Base-by-base conservation (phyloP, 139 green algal species). In the Raphidocelis subcapitata region DNA sequence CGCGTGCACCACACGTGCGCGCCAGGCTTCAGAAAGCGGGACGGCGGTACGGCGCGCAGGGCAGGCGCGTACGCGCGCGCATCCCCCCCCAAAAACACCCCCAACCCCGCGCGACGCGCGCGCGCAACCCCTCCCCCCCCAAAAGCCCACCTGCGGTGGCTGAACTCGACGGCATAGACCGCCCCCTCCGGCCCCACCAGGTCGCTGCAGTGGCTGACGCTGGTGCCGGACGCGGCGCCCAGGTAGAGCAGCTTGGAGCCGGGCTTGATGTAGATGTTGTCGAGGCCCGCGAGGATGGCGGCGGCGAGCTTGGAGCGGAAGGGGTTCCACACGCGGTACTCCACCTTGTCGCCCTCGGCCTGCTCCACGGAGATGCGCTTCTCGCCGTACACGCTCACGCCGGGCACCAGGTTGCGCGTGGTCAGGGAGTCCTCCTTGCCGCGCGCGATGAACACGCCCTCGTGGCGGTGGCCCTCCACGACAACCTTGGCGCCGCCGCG, bases 311-410 rank as follows among this genome's bases (percentile, higher is more conserved):
- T 99, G 52, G 91, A 97, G 37, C 96, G 84, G 92, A 98, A 98
- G 37, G 96, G 96, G 88, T 99, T 99, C 96, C 96, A 99, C 41
- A 99, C 95, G 46, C 96, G 87, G 89, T 99, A 99, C 90, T 99
- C 96, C 3, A 91, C 83, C 87, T 99, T 98, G 44, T 90, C 80
- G 57, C 84, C 66, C 71, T 79, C 65, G 57, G 47, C 52, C 20
- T 85, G 81, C 83, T 99, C 96, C 24, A 97, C 89, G 12, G 84
- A 85, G 57, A 99, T 91, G 51, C 96, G 88, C 88, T 99, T 99
- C 87, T 99, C 96, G 33, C 93, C 93, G 65, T 99, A 99, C 37
- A 99, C 96, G 68, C 80, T 93, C 55, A 98, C 94, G 33, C 96
- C 96, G 26, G 93, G 89, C 16, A 95, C 95, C 69, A 99, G 82